Percentiles rank a stretch among this genome's conserved stretches.
These are phyloP conservation scores for Madurella mycetomatis DNA, from an alignment of 2,329 filamentous ascomycete genomes.

Conservation along the genomic window DNA sequence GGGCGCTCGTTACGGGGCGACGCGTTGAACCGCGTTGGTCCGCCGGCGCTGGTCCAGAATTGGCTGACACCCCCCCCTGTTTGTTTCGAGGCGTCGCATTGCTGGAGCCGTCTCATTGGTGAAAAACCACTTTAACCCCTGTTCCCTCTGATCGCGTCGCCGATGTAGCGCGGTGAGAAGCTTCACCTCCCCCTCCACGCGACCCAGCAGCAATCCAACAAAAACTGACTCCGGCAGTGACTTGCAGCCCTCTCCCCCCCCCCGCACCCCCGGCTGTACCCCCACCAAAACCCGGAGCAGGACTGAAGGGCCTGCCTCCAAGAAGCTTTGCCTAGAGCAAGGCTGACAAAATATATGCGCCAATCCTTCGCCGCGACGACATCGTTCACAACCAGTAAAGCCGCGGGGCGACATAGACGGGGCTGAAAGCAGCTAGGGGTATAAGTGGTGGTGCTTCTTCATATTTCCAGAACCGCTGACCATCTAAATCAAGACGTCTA, in stretches of 20 bases:
- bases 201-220: not conserved
- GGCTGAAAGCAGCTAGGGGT: too few species aligned
- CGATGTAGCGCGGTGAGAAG: conserved; percentile 17
- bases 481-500: not conserved
- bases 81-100: conserved; percentile 15
- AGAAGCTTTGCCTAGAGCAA: not conserved
- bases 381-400: too few species aligned
- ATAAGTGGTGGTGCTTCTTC: too few species aligned
- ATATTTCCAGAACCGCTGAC: too few species aligned
- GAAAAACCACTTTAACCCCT: conserved; percentile 26
- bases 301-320: not conserved
- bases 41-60: conserved; percentile 16
- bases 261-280: too few species aligned
- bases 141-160: conserved; percentile 23
- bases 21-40: conserved; percentile 18
- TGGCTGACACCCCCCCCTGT: conserved; percentile 15
- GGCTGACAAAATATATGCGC: too few species aligned
- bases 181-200: conserved; percentile 14
- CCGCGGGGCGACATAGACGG: too few species aligned
- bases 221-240: conserved; percentile 11
- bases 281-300: not conserved
- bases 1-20: conserved; percentile 14
- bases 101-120: conserved; percentile 23
- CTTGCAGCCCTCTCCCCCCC: conserved; percentile 3
- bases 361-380: too few species aligned